phyloP scores from a whole-genome alignment of 2,329 filamentous ascomycete genomes.

The Fusarium keratoplasticum region DNA sequence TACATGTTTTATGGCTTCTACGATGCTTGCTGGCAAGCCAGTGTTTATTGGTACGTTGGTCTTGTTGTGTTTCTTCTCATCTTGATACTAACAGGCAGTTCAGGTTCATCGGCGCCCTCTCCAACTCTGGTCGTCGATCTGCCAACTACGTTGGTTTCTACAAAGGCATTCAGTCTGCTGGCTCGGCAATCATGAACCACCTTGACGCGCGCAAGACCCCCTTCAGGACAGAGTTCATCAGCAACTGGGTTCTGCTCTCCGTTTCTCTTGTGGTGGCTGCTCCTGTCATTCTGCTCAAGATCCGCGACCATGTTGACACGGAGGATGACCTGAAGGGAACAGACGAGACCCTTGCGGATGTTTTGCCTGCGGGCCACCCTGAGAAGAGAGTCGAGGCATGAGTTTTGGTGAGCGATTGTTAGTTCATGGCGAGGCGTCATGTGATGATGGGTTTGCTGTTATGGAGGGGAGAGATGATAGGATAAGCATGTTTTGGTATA shows the following conservation, averaged over 20 bases:
- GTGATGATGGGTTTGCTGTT: not conserved
- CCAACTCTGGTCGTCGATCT: constrained; percentile 91
- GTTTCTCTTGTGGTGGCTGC: constrained; percentile 81
- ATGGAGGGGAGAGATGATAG: not conserved
- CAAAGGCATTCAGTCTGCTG: constrained; percentile 83
- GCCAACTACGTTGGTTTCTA: constrained; percentile 95
- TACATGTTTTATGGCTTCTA: constrained; percentile 93
- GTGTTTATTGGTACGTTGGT: constrained; percentile 85
- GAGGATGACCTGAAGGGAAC: constrained; percentile 88
- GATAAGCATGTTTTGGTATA: not conserved
- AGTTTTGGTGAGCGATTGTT: not conserved
- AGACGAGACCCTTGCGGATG: constrained; percentile 83
- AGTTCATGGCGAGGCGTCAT: not conserved
- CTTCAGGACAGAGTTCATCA: constrained; percentile 78
- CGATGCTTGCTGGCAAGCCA: constrained; percentile 91
- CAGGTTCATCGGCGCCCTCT: constrained; percentile 89
- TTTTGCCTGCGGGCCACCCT: constrained; percentile 51
- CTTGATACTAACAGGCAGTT: constrained; percentile 10
- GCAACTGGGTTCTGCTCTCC: constrained; percentile 78
- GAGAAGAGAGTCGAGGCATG: constrained; percentile 30
- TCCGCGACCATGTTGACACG: constrained; percentile 83
- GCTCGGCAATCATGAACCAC: constrained; percentile 65
- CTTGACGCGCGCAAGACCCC: constrained; percentile 55
- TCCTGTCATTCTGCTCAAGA: constrained; percentile 82
- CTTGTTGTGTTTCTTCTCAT: constrained; percentile 7